A percentile compares a stretch with the other conserved stretches of the same genome.
Conservation (phyloP, 2,329 filamentous ascomycete genomes). For the Alternaria panax region DNA sequence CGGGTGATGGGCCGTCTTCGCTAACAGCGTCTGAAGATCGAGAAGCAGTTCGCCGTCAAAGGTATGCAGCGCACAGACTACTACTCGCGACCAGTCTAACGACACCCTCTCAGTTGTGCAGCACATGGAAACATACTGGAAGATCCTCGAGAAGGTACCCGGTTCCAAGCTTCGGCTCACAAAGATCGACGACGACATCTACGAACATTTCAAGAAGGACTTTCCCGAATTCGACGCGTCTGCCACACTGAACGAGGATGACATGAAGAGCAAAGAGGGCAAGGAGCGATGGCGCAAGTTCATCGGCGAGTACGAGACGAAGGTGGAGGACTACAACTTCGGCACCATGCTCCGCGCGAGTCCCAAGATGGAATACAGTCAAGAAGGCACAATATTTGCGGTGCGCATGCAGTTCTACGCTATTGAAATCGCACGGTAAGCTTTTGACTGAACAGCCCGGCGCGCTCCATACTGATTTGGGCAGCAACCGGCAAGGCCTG, state of each 20-base stretch:
- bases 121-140: constrained; percentile 97
- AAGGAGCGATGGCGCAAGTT: constrained; percentile 96
- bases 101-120: constrained; percentile 71
- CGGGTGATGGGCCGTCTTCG: constrained; percentile 5
- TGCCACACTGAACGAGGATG: constrained; percentile 82
- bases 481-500: constrained; percentile 79
- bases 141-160: constrained; percentile 87
- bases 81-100: constrained; percentile 19
- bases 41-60: constrained; percentile 99
- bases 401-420: constrained; percentile 86
- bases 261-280: constrained; percentile 96
- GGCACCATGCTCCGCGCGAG: constrained; percentile 87
- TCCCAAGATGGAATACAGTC: constrained; percentile 82
- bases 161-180: constrained; percentile 91
- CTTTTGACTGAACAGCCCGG: constrained; percentile 5
- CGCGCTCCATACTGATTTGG: constrained; percentile 24
- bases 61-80: constrained; percentile 57
- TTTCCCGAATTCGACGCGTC: constrained; percentile 94
- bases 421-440: constrained; percentile 74
- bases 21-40: constrained; percentile 69
- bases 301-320: constrained; percentile 92
- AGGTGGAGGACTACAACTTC: constrained; percentile 97
- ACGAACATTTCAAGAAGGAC: constrained; percentile 82
- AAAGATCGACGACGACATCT: constrained; percentile 93
- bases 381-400: constrained; percentile 90